These are phyloP conservation scores for Yamadazyma philogaea DNA, from an alignment of 805 yeast species.

Conservation along the genomic window DNA sequence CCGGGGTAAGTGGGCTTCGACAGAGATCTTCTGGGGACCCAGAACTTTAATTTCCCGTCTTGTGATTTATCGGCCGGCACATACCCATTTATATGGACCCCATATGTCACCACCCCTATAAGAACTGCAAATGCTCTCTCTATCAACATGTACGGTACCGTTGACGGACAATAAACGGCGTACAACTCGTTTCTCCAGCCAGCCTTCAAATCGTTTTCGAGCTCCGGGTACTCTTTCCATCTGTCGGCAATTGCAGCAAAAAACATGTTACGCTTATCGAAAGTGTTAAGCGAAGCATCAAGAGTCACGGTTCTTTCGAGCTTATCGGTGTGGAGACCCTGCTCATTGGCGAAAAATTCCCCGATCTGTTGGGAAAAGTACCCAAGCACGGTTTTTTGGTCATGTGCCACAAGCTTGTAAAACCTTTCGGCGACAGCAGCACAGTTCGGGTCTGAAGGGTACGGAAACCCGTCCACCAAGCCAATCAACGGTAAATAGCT, in stretches of 20 bases:
- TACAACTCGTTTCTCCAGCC: slow-evolving; percentile 91
- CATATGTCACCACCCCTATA: slow-evolving; percentile 85
- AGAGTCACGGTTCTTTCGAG: slow-evolving; percentile 26
- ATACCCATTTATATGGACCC: slow-evolving; percentile 84
- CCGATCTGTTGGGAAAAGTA: slow-evolving; percentile 26
- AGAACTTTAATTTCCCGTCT: slow-evolving; percentile 49
- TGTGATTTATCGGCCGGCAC: slow-evolving; percentile 41
- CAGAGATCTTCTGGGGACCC: slow-evolving; percentile 82
- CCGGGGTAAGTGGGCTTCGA: slow-evolving; percentile 87
- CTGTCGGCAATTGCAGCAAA: slow-evolving; percentile 42
- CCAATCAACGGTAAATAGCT: slow-evolving; percentile 17
- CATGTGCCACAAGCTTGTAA: slow-evolving; percentile 29
- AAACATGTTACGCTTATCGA: slow-evolving; percentile 39
- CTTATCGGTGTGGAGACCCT: slow-evolving; percentile 22
- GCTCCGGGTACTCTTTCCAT: slow-evolving; percentile 34
- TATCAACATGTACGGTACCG: slow-evolving; percentile 57
- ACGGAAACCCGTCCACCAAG: slow-evolving; percentile 32
- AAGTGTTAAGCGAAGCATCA: slow-evolving; percentile 24
- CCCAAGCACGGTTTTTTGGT: slow-evolving; percentile 26
- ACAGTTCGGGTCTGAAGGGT: slow-evolving; percentile 10
- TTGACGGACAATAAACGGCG: slow-evolving; percentile 57
- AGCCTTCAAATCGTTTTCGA: slow-evolving; percentile 30
- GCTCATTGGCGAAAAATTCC: slow-evolving; percentile 16
- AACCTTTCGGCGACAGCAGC: slow-evolving; percentile 11
- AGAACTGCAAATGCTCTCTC: slow-evolving; percentile 83